These are phyloP conservation scores for Chloris gayana DNA, from an alignment of 176 grass and related monocot genomes.

Conservation along the genomic window DNA sequence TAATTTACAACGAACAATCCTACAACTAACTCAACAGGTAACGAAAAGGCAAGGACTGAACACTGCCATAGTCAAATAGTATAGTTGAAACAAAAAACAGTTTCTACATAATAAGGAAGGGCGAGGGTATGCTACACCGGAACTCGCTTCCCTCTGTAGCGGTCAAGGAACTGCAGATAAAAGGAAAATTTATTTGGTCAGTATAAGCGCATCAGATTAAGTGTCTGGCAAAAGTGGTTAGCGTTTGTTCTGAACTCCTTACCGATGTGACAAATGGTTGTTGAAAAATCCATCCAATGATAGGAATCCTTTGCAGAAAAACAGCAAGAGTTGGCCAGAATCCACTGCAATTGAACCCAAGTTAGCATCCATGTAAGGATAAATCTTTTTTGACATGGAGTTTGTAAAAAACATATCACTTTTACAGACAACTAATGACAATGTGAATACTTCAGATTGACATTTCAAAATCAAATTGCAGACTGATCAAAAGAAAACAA, in stretches of 20 bases:
- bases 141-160: constrained; percentile 84
- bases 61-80: neutral
- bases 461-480: constrained; percentile 8
- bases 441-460: neutral
- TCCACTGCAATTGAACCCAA: constrained; percentile 58
- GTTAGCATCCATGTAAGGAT: neutral
- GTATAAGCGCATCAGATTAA: too few species aligned
- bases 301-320: constrained; percentile 90
- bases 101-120: constrained; percentile 14
- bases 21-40: constrained; percentile 34
- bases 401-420: constrained; percentile 8
- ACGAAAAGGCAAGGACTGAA: neutral
- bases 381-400: neutral
- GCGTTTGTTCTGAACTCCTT: constrained; percentile 18
- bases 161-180: constrained; percentile 74
- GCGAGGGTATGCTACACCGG: constrained; percentile 51
- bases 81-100: neutral
- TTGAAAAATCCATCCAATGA: constrained; percentile 93
- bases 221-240: too few species aligned
- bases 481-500: neutral
- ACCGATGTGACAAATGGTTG: constrained; percentile 94
- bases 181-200: neutral
- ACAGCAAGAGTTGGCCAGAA: constrained; percentile 94
- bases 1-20: constrained; percentile 46
- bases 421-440: neutral